Base-by-base conservation (phyloP, 1,284 basidiomycete species). In the Marasmius sp. region DNA sequence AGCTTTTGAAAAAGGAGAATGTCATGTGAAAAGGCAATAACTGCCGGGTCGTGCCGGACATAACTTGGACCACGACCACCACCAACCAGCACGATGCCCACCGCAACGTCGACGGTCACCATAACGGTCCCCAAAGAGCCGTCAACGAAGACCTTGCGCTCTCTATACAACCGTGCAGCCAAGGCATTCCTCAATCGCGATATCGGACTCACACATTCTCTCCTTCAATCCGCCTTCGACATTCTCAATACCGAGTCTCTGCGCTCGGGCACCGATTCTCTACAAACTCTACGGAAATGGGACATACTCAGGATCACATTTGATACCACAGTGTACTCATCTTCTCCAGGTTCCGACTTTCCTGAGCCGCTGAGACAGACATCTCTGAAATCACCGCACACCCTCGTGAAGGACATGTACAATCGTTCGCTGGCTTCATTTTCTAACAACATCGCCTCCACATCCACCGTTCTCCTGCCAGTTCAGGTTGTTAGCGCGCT, bases 281-380 rank as follows among this genome's bases (percentile, higher is more conserved):
- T 90, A n/a, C 79, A 86, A 57, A 92, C 86, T 63, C 82, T 90
- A 16, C 79, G 87, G 57, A 92, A 92, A 77, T 93, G 92, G 92
- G 91, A 93, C 67, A 85, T 93, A 58, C 84, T 93, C 5, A 82
- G 91, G 22, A 87, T 93, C 66, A 93, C 91, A 0, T 81, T 92
- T 63, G 91, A 93, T 70, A 86, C 87, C 0, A 91, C 88, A 0
- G 74, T 91, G 36, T 91, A 88, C 69, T 73, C 82, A 7, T 80
- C 88, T 0, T 72, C 80, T 1, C 64, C 76, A 0, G 72, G 83
- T 18, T 74, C 75, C 41, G 73, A 79, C 4, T 71, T 89, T 27
- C 86, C 88, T 0, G 71, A 79, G 9, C 63, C 79, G 0, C 74
- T 91, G 41, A 80, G 81, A 33, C 77, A 80, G 16, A 80, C 82